A percentile compares a stretch with the other conserved stretches of the same genome.
Conservation (phyloP, 2,329 filamentous ascomycete genomes). For the Dothistroma septosporum region DNA sequence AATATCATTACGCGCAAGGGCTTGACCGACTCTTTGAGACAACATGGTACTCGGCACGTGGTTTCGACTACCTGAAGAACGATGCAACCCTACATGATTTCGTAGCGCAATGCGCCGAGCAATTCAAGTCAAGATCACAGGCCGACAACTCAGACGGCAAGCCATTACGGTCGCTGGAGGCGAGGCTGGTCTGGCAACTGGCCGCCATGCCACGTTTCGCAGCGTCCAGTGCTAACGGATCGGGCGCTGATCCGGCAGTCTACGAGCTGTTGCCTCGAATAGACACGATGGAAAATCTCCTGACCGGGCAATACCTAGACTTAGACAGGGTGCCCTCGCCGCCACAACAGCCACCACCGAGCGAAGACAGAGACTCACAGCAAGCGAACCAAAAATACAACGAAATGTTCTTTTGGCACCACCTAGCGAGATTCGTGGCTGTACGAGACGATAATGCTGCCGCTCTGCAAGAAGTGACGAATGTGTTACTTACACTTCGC, state of each 20-base stretch:
- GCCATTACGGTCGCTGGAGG: slow-evolving; percentile 50
- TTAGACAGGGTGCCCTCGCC: slow-evolving; percentile 51
- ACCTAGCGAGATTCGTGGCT: slow-evolving; percentile 67
- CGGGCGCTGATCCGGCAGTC: slow-evolving; percentile 42
- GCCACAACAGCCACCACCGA: slow-evolving; percentile 36
- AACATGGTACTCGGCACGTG: slow-evolving; percentile 67
- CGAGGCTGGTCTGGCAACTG: slow-evolving; percentile 58
- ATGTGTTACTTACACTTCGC: slow-evolving; percentile 62
- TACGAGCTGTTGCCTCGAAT: slow-evolving; percentile 64
- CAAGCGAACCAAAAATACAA: slow-evolving; percentile 30
- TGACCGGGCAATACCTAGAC: slow-evolving; percentile 70
- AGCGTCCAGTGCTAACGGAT: slow-evolving; percentile 42
- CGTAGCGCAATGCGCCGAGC: slow-evolving; percentile 60
- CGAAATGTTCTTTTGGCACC: slow-evolving; percentile 78
- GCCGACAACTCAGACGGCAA: slow-evolving; percentile 20
- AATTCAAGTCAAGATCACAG: slow-evolving; percentile 30
- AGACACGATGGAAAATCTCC: slow-evolving; percentile 68
- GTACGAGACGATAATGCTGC: slow-evolving; percentile 55
- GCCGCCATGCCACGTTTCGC: slow-evolving; percentile 45
- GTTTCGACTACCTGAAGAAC: slow-evolving; percentile 50
- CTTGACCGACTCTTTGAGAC: slow-evolving; percentile 77
- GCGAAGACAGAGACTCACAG: slow-evolving; percentile 32
- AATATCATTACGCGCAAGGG: slow-evolving; percentile 69
- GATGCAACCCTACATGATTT: slow-evolving; percentile 61
- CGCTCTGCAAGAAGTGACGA: slow-evolving; percentile 55